phyloP scores from a whole-genome alignment of 225 moss, liverwort and hornwort species.

The Anthoceros angustus region DNA sequence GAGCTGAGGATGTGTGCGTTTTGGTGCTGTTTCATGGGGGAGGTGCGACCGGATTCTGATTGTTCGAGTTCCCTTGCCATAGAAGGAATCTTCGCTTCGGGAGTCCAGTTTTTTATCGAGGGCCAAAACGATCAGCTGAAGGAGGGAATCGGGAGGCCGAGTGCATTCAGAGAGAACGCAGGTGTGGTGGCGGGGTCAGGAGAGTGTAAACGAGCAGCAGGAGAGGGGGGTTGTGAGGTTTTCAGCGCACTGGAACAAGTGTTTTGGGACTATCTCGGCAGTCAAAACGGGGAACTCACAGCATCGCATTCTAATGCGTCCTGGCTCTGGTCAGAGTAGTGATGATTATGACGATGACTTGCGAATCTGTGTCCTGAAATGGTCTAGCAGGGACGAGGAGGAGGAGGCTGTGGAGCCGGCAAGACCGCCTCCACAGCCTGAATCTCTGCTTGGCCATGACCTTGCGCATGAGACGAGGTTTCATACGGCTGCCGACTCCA shows the following conservation, averaged over 20 bases:
- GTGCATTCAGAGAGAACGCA: not conserved
- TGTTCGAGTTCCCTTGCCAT: too few relatives aligned
- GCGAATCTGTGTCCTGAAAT: not conserved
- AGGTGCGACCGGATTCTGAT: too few relatives aligned
- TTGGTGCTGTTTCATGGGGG: too few relatives aligned
- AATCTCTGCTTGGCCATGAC: constrained; percentile 16
- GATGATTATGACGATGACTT: not conserved
- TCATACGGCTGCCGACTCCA: constrained; percentile 31
- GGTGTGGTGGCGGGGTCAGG: not conserved
- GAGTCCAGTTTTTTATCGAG: too few relatives aligned
- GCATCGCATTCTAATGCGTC: not conserved
- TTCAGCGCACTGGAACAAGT: not conserved
- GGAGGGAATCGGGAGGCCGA: not conserved
- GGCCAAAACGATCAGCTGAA: too few relatives aligned
- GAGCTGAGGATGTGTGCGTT: too few relatives aligned
- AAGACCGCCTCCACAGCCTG: not conserved
- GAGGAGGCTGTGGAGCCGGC: not conserved
- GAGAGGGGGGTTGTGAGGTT: not conserved
- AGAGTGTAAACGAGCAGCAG: not conserved
- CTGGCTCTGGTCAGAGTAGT: constrained; percentile 1
- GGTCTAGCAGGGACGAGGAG: not conserved
- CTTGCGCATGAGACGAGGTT: constrained; percentile 31
- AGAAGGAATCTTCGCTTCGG: too few relatives aligned
- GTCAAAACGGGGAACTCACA: constrained; percentile 3
- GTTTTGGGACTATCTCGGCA: not conserved